phyloP scores from a whole-genome alignment of 2,329 filamentous ascomycete genomes.

The Ophiocordyceps robertsii region DNA sequence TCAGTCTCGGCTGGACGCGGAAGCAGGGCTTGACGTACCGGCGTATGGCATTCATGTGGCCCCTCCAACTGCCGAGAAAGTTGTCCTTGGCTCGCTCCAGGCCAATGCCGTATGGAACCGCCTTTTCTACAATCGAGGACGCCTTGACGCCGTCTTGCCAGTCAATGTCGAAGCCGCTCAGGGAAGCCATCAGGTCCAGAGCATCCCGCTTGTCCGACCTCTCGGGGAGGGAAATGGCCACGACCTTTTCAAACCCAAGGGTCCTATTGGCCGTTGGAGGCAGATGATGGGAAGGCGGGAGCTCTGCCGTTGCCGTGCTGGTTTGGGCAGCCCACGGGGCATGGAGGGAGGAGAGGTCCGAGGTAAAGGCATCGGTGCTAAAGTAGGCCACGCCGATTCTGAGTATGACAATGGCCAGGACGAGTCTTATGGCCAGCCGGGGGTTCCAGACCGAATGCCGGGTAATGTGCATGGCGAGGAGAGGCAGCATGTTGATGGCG shows the following conservation, averaged over 20 bases:
- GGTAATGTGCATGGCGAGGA: too few species aligned
- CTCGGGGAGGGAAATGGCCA: slow-evolving; percentile 35
- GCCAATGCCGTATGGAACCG: slow-evolving; percentile 16
- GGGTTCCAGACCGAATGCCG: too few species aligned
- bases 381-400: too few species aligned
- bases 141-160: slow-evolving; percentile 32
- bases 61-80: slow-evolving; percentile 27
- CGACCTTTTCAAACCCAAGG: slow-evolving; percentile 30
- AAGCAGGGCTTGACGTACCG: slow-evolving; percentile 8
- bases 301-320: too few species aligned
- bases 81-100: slow-evolving; percentile 12
- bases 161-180: slow-evolving; percentile 29
- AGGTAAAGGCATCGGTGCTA: too few species aligned
- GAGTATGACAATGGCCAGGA: too few species aligned
- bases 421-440: too few species aligned
- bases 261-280: slow-evolving; percentile 5
- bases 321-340: too few species aligned
- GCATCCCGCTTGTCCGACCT: slow-evolving; percentile 36
- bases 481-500: too few species aligned
- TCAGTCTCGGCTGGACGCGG: neutral
- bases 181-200: slow-evolving; percentile 29
- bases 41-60: slow-evolving; percentile 22
- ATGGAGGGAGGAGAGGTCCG: too few species aligned
- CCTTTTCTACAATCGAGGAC: slow-evolving; percentile 20
- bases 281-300: too few species aligned